A percentile compares a stretch with the other conserved stretches of the same genome.
phyloP scores from a whole-genome alignment of 2,329 filamentous ascomycete genomes.

The Colletotrichum spaethianum region DNA sequence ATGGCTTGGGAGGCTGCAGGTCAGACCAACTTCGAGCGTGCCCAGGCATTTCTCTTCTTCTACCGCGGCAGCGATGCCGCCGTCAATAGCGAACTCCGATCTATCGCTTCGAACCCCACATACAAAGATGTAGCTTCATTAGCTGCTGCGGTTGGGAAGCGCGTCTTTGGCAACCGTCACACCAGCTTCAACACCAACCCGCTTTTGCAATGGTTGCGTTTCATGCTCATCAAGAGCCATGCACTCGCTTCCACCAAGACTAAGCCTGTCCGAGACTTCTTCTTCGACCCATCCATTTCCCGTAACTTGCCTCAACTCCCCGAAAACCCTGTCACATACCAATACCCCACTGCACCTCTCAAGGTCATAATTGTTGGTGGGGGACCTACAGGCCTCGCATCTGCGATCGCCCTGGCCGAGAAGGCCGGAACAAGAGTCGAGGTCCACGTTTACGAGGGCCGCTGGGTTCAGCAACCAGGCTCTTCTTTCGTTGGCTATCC shows the following conservation, averaged over 20 bases:
- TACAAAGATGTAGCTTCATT: slow-evolving; percentile 46
- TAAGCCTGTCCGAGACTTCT: slow-evolving; percentile 50
- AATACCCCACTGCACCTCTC: slow-evolving; percentile 46
- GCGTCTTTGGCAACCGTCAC: slow-evolving; percentile 48
- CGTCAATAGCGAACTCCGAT: slow-evolving; percentile 45
- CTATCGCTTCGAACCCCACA: slow-evolving; percentile 47
- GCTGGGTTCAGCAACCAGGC: slow-evolving; percentile 47
- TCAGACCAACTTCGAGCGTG: slow-evolving; percentile 47
- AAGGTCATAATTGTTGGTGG: slow-evolving; percentile 44
- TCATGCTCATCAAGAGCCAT: slow-evolving; percentile 50
- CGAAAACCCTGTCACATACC: slow-evolving; percentile 45
- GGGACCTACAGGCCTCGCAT: slow-evolving; percentile 47
- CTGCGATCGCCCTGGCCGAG: slow-evolving; percentile 52
- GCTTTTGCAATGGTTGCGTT: slow-evolving; percentile 51
- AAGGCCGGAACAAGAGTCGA: slow-evolving; percentile 50
- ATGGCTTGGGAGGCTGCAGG: slow-evolving; percentile 25
- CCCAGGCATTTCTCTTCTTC: slow-evolving; percentile 50
- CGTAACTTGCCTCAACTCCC: slow-evolving; percentile 45
- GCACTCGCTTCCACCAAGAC: slow-evolving; percentile 45
- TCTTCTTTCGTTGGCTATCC: slow-evolving; percentile 47
- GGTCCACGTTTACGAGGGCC: slow-evolving; percentile 53
- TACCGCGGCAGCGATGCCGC: slow-evolving; percentile 47
- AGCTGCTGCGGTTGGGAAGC: slow-evolving; percentile 46
- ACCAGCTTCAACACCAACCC: slow-evolving; percentile 47
- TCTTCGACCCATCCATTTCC: slow-evolving; percentile 52